Conservation (phyloP, 192 early-diverging fungal genomes). For the Coemansia sp. region DNA sequence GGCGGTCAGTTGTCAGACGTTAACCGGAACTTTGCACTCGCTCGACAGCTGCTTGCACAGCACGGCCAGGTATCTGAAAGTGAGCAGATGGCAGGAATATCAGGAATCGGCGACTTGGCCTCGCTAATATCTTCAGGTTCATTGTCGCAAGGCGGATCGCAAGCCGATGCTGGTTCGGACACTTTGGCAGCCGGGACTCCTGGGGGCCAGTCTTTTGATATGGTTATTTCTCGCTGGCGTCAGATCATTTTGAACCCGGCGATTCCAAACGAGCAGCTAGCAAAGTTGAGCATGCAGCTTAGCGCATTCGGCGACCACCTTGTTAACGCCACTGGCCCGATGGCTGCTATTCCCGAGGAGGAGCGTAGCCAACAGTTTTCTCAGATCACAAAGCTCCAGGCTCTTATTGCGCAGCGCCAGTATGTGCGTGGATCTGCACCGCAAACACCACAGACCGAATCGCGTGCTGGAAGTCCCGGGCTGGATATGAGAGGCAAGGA, state of each 20-base stretch:
- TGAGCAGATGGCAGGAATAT: slow-evolving; percentile 1
- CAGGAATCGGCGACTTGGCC: slow-evolving; percentile 4
- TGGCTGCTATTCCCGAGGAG: slow-evolving; percentile 31
- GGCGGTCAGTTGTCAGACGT: slow-evolving; percentile 5
- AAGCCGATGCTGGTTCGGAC: background rate
- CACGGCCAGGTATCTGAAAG: slow-evolving; percentile 3
- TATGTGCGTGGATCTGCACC: slow-evolving; percentile 13
- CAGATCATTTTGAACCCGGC: slow-evolving; percentile 44
- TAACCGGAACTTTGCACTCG: slow-evolving; percentile 15
- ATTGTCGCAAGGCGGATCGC: background rate
- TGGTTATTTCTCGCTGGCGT: slow-evolving; percentile 38
- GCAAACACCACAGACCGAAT: slow-evolving; percentile 21
- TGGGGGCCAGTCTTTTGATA: slow-evolving; percentile 10
- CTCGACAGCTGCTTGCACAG: slow-evolving; percentile 23
- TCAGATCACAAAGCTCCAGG: slow-evolving; percentile 44
- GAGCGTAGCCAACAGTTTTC: slow-evolving; percentile 35
- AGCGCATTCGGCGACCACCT: slow-evolving; percentile 35
- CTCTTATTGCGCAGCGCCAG: slow-evolving; percentile 48
- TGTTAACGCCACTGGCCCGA: slow-evolving; percentile 8
- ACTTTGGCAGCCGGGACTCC: background rate
- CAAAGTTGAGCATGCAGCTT: slow-evolving; percentile 48
- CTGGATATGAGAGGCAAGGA: slow-evolving; percentile 15
- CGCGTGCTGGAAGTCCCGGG: slow-evolving; percentile 34
- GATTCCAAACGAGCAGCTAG: slow-evolving; percentile 38
- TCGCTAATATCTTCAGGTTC: background rate